phyloP scores from a whole-genome alignment of 2,329 filamentous ascomycete species.

The Thielaviopsis euricoi region DNA sequence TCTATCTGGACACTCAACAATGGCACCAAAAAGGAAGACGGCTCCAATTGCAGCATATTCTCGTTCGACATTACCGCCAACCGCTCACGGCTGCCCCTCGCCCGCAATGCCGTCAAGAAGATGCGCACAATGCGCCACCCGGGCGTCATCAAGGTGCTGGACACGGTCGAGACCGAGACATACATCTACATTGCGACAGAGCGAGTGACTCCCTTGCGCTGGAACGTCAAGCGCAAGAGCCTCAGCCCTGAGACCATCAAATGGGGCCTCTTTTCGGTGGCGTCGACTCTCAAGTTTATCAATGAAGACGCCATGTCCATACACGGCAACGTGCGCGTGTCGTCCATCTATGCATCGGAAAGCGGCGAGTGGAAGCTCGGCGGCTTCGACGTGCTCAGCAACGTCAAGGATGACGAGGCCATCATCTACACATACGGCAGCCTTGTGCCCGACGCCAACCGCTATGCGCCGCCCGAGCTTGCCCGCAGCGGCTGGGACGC shows the following conservation, averaged over 20 bases:
- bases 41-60: slow-evolving; percentile 89
- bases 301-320: slow-evolving; percentile 86
- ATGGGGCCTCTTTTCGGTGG: slow-evolving; percentile 82
- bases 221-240: slow-evolving; percentile 80
- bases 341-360: slow-evolving; percentile 82
- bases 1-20: slow-evolving; percentile 97
- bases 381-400: slow-evolving; percentile 86
- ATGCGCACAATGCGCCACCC: slow-evolving; percentile 84
- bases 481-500: slow-evolving; percentile 78
- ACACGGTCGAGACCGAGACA: slow-evolving; percentile 88
- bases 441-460: slow-evolving; percentile 65
- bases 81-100: slow-evolving; percentile 65
- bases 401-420: slow-evolving; percentile 88
- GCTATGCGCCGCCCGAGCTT: slow-evolving; percentile 79
- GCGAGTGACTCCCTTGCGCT: slow-evolving; percentile 67
- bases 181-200: slow-evolving; percentile 96
- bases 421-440: slow-evolving; percentile 87
- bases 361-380: slow-evolving; percentile 96
- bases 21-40: slow-evolving; percentile 87
- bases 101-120: slow-evolving; percentile 88
- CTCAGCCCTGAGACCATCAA: slow-evolving; percentile 84
- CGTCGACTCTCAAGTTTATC: slow-evolving; percentile 87
- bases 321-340: slow-evolving; percentile 70
- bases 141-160: slow-evolving; percentile 82
- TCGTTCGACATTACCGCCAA: slow-evolving; percentile 80